A percentile compares a stretch with the other conserved stretches of the same genome.
These are phyloP conservation scores for Lentithecium fluviatile DNA, from an alignment of 495 filamentous ascomycete genomes.

Conservation along the genomic window DNA sequence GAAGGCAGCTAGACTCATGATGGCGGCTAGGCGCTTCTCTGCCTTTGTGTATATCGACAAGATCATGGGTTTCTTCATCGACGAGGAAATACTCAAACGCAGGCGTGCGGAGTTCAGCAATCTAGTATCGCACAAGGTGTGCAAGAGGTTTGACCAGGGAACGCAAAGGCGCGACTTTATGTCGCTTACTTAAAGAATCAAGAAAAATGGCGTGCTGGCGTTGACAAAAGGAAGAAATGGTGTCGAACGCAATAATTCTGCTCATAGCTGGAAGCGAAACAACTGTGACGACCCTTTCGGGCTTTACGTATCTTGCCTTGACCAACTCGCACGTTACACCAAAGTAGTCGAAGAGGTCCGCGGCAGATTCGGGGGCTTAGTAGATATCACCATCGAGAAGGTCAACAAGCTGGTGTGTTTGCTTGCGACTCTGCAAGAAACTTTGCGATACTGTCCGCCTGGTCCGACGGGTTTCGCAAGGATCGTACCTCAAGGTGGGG, in stretches of 20 bases:
- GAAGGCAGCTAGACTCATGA: conserved; percentile 20
- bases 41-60: conserved; percentile 12
- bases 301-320: conserved; percentile 53
- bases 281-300: conserved; percentile 51
- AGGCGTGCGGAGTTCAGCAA: conserved; percentile 22
- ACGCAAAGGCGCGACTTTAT: conserved; percentile 38
- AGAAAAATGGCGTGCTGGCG: conserved; percentile 27
- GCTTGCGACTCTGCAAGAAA: conserved; percentile 36
- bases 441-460: conserved; percentile 36
- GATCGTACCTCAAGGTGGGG: conserved; percentile 34
- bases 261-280: conserved; percentile 60
- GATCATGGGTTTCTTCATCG: conserved; percentile 2
- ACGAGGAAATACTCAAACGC: conserved; percentile 4
- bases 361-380: conserved; percentile 40
- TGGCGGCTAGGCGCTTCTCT: conserved; percentile 16
- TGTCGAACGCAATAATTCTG: conserved; percentile 45
- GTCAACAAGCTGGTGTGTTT: conserved; percentile 39
- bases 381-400: conserved; percentile 50
- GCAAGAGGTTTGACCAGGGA: conserved; percentile 19
- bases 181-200: conserved; percentile 42
- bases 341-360: conserved; percentile 50
- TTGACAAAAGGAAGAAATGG: conserved; percentile 45
- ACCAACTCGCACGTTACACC: conserved; percentile 43
- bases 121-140: conserved; percentile 7
- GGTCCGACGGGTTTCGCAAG: conserved; percentile 35